Percentiles rank a stretch among this genome's conserved stretches.
Evolutionary conservation across 2,329 filamentous ascomycete genomes (phyloP).

Genomic region (Rutstroemia sp.): DNA sequence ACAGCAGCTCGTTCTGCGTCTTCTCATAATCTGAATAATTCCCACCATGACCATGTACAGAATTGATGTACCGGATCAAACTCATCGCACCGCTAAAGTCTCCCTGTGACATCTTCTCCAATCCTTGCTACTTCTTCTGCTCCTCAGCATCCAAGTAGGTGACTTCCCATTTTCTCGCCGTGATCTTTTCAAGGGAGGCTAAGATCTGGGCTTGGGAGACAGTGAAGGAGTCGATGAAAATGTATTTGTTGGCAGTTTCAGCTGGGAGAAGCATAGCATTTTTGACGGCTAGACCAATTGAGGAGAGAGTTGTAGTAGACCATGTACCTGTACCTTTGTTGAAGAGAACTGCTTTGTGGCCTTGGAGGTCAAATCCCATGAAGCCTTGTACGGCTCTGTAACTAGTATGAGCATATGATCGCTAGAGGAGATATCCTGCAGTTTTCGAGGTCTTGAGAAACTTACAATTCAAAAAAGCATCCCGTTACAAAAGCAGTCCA

Average conservation of each 20-base stretch:
- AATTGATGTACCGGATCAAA: neutral
- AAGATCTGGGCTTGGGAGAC: neutral
- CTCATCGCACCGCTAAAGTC: neutral
- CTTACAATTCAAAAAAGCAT: constrained; percentile 48
- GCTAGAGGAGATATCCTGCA: no score
- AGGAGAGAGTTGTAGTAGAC: neutral
- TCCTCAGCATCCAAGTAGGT: neutral
- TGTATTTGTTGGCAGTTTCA: neutral
- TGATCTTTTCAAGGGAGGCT: neutral
- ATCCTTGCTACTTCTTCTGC: neutral
- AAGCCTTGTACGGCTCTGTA: neutral
- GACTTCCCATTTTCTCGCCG: neutral
- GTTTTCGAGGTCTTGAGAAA: constrained; percentile 20
- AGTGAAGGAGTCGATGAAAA: constrained; percentile 3
- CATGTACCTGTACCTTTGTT: neutral
- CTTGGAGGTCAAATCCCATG: neutral
- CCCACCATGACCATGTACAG: no score
- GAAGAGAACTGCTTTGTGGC: neutral
- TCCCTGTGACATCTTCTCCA: constrained; percentile 7
- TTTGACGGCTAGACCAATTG: neutral
- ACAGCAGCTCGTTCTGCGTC: no score
- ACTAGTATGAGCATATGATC: no score
- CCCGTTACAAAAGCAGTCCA: constrained; percentile 49
- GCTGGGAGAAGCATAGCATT: neutral
- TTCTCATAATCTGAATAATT: no score